Evolutionary conservation across 2,329 filamentous ascomycete species (phyloP).

Genomic region (Fulvia fulva): DNA sequence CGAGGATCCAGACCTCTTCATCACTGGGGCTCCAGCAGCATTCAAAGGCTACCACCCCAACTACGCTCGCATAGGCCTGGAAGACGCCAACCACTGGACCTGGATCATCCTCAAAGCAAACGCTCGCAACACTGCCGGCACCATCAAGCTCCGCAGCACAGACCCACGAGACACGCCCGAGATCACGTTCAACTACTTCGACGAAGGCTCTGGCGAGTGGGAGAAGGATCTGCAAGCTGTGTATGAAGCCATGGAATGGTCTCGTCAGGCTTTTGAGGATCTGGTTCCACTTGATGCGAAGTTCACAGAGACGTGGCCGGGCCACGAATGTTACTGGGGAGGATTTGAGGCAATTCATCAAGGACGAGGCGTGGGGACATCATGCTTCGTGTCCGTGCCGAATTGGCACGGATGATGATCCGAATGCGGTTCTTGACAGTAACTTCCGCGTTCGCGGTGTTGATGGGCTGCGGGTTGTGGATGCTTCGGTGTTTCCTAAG

Average conservation of each 20-base stretch:
- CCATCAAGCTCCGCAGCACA: constrained; percentile 56
- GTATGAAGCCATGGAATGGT: constrained; percentile 52
- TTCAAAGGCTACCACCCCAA: constrained; percentile 55
- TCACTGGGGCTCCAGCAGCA: constrained; percentile 52
- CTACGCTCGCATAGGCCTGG: constrained; percentile 45
- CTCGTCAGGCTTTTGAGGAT: constrained; percentile 36
- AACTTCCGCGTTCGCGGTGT: constrained; percentile 56
- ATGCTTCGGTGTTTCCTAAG: constrained; percentile 55
- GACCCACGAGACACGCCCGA: constrained; percentile 61
- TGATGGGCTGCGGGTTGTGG: constrained; percentile 55
- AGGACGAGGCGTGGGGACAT: constrained; percentile 53
- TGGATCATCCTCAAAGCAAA: constrained; percentile 59
- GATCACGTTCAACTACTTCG: constrained; percentile 60
- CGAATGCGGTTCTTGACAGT: constrained; percentile 53
- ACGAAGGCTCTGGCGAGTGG: constrained; percentile 40
- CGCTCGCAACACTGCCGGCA: constrained; percentile 58
- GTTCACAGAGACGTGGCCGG: constrained; percentile 44
- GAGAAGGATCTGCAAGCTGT: constrained; percentile 48
- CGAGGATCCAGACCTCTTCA: constrained; percentile 51
- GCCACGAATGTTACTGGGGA: constrained; percentile 38
- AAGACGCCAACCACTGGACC: constrained; percentile 43
- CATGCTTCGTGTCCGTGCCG: constrained; percentile 54
- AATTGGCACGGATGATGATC: constrained; percentile 53
- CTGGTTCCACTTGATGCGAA: constrained; percentile 39
- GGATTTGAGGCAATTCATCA: constrained; percentile 46